Evolutionary conservation across 1,139 yeast genomes (phyloP).

Genomic region (Protomyces inouyei): DNA sequence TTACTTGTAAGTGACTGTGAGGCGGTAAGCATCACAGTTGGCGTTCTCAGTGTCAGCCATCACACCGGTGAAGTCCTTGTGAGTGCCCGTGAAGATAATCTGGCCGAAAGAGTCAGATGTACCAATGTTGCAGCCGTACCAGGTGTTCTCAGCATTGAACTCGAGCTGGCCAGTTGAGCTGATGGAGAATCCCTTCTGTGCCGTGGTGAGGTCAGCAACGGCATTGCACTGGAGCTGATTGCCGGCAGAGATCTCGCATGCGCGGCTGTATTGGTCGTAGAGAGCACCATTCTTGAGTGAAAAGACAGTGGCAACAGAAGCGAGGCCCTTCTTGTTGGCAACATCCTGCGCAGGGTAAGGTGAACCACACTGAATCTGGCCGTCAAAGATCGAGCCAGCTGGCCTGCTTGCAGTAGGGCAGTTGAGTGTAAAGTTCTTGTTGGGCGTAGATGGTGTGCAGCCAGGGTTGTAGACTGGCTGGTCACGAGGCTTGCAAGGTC

Average conservation of each 20-base stretch:
- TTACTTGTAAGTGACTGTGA: neutral
- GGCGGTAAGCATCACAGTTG: neutral
- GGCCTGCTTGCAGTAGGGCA: neutral
- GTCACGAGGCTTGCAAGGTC: neutral
- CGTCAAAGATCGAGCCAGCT: neutral
- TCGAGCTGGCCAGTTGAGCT: neutral
- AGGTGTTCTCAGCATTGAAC: neutral
- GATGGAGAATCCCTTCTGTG: neutral
- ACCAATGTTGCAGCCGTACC: neutral
- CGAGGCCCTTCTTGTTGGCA: neutral
- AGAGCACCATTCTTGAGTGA: neutral
- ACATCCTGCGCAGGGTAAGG: neutral
- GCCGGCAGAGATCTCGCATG: neutral
- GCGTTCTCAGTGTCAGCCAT: neutral
- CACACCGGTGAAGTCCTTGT: neutral
- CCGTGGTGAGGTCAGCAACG: neutral
- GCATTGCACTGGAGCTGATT: neutral
- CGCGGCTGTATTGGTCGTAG: neutral
- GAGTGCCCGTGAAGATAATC: neutral
- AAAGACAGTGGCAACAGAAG: neutral
- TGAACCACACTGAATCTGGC: neutral
- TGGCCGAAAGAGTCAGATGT: neutral
- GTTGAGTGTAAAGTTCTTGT: neutral
- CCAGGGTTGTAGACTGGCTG: neutral
- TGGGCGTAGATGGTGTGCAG: neutral